phyloP scores from a whole-genome alignment of 139 green algal species.

The Volvox africanus region DNA sequence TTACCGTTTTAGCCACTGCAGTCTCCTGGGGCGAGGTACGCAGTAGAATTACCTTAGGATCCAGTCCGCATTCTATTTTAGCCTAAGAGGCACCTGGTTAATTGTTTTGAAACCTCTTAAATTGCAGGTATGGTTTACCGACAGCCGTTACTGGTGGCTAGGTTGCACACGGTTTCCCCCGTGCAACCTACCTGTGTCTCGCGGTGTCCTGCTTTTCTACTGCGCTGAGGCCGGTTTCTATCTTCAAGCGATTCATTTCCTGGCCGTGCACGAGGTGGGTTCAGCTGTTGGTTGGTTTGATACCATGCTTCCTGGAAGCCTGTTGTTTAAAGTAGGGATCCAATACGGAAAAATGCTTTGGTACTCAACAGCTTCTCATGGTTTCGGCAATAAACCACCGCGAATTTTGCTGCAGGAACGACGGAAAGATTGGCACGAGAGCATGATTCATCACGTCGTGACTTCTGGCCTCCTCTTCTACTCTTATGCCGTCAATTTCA shows the following conservation, averaged over 20 bases:
- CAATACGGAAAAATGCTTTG: not conserved
- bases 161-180: constrained; percentile 75
- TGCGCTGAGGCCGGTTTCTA: constrained; percentile 88
- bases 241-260: constrained; percentile 68
- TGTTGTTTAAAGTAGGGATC: not conserved
- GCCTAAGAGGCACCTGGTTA: no score
- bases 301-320: not conserved
- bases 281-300: not conserved
- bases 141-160: constrained; percentile 67
- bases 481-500: constrained; percentile 76
- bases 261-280: constrained; percentile 65
- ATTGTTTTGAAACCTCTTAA: not conserved
- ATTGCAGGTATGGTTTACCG: constrained; percentile 41
- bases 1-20: constrained; percentile 55
- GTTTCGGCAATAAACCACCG: no score
- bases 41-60: no score
- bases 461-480: constrained; percentile 72
- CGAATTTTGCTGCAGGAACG: constrained; percentile 61
- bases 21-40: constrained; percentile 44
- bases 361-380: not conserved
- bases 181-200: constrained; percentile 64
- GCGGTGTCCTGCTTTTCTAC: constrained; percentile 82
- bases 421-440: constrained; percentile 87
- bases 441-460: constrained; percentile 86
- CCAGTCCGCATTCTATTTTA: no score